phyloP scores from a whole-genome alignment of 768 basidiomycete species.

The Lentinula raphanica region DNA sequence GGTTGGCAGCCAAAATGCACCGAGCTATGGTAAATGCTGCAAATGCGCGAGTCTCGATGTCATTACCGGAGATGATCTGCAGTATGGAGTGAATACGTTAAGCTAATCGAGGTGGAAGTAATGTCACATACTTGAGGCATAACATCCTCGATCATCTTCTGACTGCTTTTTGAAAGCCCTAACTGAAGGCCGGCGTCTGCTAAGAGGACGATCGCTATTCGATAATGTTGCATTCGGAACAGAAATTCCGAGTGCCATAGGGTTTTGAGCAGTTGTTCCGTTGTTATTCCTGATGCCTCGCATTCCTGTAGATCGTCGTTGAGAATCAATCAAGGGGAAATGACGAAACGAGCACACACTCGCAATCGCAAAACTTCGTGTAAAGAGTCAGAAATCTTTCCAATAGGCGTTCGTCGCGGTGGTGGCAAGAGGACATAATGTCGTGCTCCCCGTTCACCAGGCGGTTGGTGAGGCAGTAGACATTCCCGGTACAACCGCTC shows the following conservation, averaged over 20 bases:
- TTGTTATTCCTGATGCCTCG: slow-evolving; percentile 55
- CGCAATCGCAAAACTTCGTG: slow-evolving; percentile 42
- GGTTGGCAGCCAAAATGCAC: slow-evolving; percentile 61
- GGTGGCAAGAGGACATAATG: slow-evolving; percentile 41
- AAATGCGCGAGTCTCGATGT: slow-evolving; percentile 72
- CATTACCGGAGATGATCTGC: slow-evolving; percentile 66
- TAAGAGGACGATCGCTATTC: slow-evolving; percentile 64
- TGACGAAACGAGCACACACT: slow-evolving; percentile 25
- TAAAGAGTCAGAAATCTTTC: slow-evolving; percentile 36
- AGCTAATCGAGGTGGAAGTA: slow-evolving; percentile 12
- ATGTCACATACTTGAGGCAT: slow-evolving; percentile 82
- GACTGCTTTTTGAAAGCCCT: slow-evolving; percentile 63
- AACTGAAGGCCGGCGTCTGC: slow-evolving; percentile 79
- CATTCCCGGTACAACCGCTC: slow-evolving; percentile 59
- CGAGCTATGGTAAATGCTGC: slow-evolving; percentile 71
- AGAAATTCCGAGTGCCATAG: slow-evolving; percentile 82
- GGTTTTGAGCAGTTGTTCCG: slow-evolving; percentile 64
- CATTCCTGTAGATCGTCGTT: slow-evolving; percentile 39
- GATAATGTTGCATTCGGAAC: slow-evolving; percentile 59
- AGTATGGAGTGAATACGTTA: not conserved
- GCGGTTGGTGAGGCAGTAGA: slow-evolving; percentile 55
- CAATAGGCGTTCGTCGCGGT: slow-evolving; percentile 26
- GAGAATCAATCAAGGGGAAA: not conserved
- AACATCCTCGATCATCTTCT: slow-evolving; percentile 66
- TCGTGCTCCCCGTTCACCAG: slow-evolving; percentile 47